Evolutionary conservation across 2,329 filamentous ascomycete genomes (phyloP), one percentile per base, ranked within the genome.

Genomic region (Didymella exigua): DNA sequence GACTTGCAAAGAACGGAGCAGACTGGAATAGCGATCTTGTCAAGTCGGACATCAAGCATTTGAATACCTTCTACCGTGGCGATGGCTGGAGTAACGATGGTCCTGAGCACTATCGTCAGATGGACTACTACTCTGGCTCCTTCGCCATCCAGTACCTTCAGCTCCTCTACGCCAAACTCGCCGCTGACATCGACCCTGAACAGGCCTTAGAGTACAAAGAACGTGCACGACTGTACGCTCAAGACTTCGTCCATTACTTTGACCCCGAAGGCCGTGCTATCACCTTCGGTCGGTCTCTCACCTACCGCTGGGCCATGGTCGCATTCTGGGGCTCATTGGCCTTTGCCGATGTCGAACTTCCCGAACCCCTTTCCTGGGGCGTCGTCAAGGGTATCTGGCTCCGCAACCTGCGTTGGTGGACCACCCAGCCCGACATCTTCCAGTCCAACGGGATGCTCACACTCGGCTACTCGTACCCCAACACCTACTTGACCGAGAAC

Each of bases 261-360:
- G 89, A 91, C 65, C 81, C 85, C 8, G 82, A 89, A 70, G 89
- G 82, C 70, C 81, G 88, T 21, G 82, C 88, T 1, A 89, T 91
- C 46, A 89, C 90, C 0, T 93, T 91, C 62, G 90, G 90, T 3
- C 84, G 90, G 42, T 90, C 87, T 47, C 82, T 93, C 44, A 90
- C 88, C 6, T 93, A 93, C 71, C 84, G 89, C n/a, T 93, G 91
- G 72, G 89, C 89, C 43, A 92, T 92, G 86, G 86, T 88, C n/a
- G 89, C 86, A 0, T 93, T 93, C 76, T 93, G 89, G 89, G 87
- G 88, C 11, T 87, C 89, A 0, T 76, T 92, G 24, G 90, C 88
- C 1, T 91, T 91, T 65, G 89, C 89, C 4, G 86, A 86, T 61
- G 86, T 91, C 45, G 87, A 91, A 48, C 80, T 91, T 5, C 89